Evolutionary conservation across 257 asterid species (phyloP).

Genomic region (Handroanthus guayacan): DNA sequence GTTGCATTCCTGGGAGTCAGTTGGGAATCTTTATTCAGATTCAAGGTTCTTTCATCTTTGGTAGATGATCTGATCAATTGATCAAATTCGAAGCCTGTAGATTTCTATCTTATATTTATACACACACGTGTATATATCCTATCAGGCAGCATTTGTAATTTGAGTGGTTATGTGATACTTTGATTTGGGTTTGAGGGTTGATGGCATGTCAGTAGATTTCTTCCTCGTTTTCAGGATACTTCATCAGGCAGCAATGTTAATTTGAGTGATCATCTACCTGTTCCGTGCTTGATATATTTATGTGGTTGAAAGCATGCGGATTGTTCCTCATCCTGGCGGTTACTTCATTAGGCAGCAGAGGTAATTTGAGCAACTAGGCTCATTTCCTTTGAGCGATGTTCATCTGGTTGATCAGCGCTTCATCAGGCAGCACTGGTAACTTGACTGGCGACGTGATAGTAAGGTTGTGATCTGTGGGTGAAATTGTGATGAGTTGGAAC

Average conservation of each 20-base stretch:
- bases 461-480: neutral
- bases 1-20: neutral
- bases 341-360: neutral
- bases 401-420: neutral
- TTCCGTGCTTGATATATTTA: neutral
- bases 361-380: neutral
- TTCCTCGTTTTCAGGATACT: neutral
- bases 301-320: neutral
- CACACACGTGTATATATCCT: neutral
- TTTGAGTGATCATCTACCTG: neutral
- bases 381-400: neutral
- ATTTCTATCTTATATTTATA: neutral
- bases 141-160: slow-evolving; percentile 1
- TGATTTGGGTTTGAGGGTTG: neutral
- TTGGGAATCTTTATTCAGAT: slow-evolving; percentile 22
- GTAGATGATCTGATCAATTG: neutral
- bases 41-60: neutral
- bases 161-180: slow-evolving; percentile 3
- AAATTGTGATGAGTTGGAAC: neutral
- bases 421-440: neutral
- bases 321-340: neutral
- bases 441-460: neutral
- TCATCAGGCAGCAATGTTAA: neutral
- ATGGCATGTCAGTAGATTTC: neutral
- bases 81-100: slow-evolving; percentile 8